Evolutionary conservation across 2,329 filamentous ascomycete species (phyloP).

Genomic region (Penicillium sp.): DNA sequence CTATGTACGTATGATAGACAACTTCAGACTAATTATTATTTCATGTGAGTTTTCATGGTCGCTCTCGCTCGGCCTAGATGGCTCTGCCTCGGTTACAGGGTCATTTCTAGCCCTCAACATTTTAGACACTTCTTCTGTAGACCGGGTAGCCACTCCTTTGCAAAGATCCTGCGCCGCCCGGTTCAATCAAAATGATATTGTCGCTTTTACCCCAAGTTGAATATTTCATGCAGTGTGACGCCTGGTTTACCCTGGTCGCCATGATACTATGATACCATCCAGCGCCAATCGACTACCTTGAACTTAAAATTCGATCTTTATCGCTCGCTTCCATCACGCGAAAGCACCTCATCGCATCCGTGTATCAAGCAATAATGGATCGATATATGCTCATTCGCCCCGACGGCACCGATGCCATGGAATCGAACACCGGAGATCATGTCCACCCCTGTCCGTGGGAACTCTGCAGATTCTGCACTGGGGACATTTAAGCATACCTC

Average conservation of each 20-base stretch:
- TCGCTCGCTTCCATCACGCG: neutral
- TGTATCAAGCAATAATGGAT: conserved; percentile 21
- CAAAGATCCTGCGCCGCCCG: too few species aligned
- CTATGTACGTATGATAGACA: neutral
- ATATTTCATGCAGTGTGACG: neutral
- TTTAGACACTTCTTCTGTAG: neutral
- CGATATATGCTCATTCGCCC: conserved; percentile 5
- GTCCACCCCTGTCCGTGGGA: conserved; percentile 1
- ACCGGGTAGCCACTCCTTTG: neutral
- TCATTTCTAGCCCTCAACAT: neutral
- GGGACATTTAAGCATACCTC: conserved; percentile 9
- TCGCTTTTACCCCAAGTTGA: neutral
- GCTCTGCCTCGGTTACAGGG: neutral
- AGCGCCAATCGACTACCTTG: neutral
- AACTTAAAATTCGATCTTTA: conserved; percentile 11
- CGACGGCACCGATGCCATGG: neutral
- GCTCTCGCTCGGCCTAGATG: neutral
- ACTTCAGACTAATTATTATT: neutral
- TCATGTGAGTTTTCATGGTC: neutral
- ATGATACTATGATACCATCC: neutral
- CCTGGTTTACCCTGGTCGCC: neutral
- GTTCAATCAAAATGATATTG: too few species aligned
- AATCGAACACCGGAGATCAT: neutral
- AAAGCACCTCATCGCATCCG: conserved; percentile 23
- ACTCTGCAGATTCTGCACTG: neutral